Evolutionary conservation across 768 basidiomycete species (phyloP), one percentile per base, ranked within the genome.

Genomic region (Tricholoma sp.): DNA sequence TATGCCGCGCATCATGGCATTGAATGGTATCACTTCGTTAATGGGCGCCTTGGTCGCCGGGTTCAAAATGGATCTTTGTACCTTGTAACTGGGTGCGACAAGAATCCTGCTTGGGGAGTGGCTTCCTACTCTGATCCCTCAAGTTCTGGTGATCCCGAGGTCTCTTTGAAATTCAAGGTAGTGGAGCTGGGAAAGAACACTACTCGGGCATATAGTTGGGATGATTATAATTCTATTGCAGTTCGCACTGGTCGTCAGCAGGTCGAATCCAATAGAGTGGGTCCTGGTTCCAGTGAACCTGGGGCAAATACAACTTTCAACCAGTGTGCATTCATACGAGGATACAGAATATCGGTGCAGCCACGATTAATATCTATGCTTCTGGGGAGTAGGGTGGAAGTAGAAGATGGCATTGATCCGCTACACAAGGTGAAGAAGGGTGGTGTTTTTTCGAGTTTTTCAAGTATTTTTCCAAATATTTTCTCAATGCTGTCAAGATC

Each of bases 51-150:
- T 50, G 50, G 55, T 32, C 56, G 62, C 14, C n/a, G 49, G 18
- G 56, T 60, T 22, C 54, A 56, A 16, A 62, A 59, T 50, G 66
- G 61, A 50, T 37, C 62, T 21, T 49, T 66, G 19, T 66, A 60
- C 55, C 60, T 66, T 18, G 39, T 67, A 5, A 64, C 64, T 8
- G 63, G 63, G 16, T 57, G 32, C 32, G 66, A n/a, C n/a, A n/a
- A n/a, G n/a, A n/a, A n/a, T n/a, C 5, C 24, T 5, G 24, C 24
- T 27, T 27, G 5, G 63, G 59, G 57, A 55, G 56, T 63, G 2
- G 60, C 60, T 5, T 54, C 60, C 10, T 61, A 63, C 41, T 53
- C 59, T n/a, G 50, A 60, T 22, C 56, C 46, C n/a, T n/a, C n/a
- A n/a, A n/a, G n/a, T 22, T 60, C 56, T 24, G 57, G 50, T 4